phyloP scores from a whole-genome alignment of 495 filamentous ascomycete genomes.

The Lichina pygmaea region DNA sequence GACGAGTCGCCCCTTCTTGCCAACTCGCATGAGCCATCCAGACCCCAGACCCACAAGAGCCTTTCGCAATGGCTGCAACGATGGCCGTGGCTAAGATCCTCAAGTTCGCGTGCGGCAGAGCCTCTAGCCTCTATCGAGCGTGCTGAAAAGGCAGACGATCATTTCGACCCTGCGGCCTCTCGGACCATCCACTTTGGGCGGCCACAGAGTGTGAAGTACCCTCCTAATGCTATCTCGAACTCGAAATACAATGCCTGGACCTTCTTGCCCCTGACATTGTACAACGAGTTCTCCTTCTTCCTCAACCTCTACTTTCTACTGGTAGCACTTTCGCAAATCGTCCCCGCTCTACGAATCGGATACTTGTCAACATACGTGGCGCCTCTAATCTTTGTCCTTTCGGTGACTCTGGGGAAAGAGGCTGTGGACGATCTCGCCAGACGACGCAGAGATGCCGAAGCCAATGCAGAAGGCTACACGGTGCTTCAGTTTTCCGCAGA shows the following conservation, averaged over 20 bases:
- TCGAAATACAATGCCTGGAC: conserved; percentile 94
- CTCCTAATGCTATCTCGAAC: conserved; percentile 79
- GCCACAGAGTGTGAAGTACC: conserved; percentile 26
- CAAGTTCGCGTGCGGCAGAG: neutral
- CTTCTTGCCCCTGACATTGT: conserved; percentile 80
- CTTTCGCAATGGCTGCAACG: neutral
- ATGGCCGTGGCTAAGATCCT: neutral
- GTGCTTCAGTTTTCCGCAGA: conserved; percentile 35
- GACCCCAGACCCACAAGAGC: neutral
- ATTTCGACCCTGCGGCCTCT: conserved; percentile 22
- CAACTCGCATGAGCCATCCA: neutral
- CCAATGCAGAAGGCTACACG: conserved; percentile 75
- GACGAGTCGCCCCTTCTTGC: conserved; percentile 29
- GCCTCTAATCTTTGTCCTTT: conserved; percentile 71
- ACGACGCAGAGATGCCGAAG: conserved; percentile 66
- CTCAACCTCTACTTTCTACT: conserved; percentile 98
- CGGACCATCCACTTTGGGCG: conserved; percentile 22
- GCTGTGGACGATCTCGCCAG: conserved; percentile 80
- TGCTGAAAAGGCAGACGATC: conserved; percentile 12
- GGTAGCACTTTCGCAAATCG: conserved; percentile 78
- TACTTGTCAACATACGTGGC: conserved; percentile 88
- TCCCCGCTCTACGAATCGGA: conserved; percentile 71
- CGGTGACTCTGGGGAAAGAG: conserved; percentile 85
- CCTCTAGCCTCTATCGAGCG: neutral
- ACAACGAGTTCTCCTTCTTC: conserved; percentile 98